A percentile compares a stretch with the other conserved stretches of the same genome.
Conservation (phyloP, 352 stramenopile genomes). For the Pythium oligandrum region DNA sequence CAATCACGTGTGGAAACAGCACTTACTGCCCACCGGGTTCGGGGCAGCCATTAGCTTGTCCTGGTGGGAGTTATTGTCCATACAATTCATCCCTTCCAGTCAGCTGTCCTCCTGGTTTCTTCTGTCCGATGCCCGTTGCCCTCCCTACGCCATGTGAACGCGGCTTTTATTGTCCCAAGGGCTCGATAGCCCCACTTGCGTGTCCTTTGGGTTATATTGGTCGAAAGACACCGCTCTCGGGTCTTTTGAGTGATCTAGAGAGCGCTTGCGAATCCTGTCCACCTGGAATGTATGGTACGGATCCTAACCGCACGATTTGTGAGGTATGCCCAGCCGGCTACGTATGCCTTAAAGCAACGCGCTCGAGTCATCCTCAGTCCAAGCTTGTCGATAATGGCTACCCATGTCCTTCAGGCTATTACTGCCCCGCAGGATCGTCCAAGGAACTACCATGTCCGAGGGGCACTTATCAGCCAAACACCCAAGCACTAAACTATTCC, state of each 20-base stretch:
- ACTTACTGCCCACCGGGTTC: conserved; percentile 59
- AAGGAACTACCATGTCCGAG: conserved; percentile 61
- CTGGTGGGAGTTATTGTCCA: conserved; percentile 64
- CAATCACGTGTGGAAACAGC: conserved; percentile 39
- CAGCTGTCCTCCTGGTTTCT: conserved; percentile 67
- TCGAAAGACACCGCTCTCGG: conserved; percentile 40
- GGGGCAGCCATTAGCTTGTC: conserved; percentile 45
- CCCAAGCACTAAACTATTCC: conserved; percentile 32
- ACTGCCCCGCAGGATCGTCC: conserved; percentile 59
- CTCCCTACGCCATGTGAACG: conserved; percentile 32
- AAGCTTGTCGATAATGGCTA: conserved; percentile 75
- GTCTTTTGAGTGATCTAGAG: conserved; percentile 36
- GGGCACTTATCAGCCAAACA: conserved; percentile 70
- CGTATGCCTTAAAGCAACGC: conserved; percentile 78
- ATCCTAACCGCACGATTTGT: conserved; percentile 73
- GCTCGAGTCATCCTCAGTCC: conserved; percentile 44
- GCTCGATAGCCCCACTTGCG: conserved; percentile 42
- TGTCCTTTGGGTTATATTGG: conserved; percentile 79
- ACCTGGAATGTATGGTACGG: conserved; percentile 70
- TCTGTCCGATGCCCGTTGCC: conserved; percentile 44
- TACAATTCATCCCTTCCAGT: conserved; percentile 61
- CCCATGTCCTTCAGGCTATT: conserved; percentile 70
- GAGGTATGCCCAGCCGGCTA: conserved; percentile 70
- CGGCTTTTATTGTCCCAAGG: conserved; percentile 72
- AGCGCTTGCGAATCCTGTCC: conserved; percentile 76